Evolutionary conservation across 257 asterid species (phyloP), one percentile per base, ranked within the genome.

Genomic region (Paraleonurus japonicus): DNA sequence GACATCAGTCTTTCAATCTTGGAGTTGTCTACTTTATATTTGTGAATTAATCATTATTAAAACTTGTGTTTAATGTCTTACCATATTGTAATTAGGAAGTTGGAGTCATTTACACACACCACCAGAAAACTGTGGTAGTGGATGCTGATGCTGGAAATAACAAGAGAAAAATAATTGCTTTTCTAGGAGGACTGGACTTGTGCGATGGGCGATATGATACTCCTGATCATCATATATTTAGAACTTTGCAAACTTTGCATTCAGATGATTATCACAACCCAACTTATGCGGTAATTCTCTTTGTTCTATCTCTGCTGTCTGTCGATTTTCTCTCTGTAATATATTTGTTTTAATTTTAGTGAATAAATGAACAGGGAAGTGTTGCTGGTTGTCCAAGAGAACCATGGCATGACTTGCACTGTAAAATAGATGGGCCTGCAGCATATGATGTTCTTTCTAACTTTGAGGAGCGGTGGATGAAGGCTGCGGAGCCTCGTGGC

Each of bases 361-460:
- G 11, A 4, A 27, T 67, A 68, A 16, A 54, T 68, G 53, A 74
- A 66, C 86, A 95, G 99, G 99, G 97, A 24, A 88, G 22, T 81
- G 61, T 54, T 43, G 67, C 85, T 47, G 99, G 97, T 63, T 88
- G 96, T 76, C 96, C 99, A 33, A 89, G 99, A 90, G 96, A 95
- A 79, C 97, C 99, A 50, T 95, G 99, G 99, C 99, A 95, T 73
- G 99, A 95, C 76, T 81, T 95, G 87, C 98, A 95, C 80, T 75
- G 90, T 76, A 92, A 85, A 81, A 95, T 95, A 65, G 98, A 95
- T 22, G 98, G 99, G 35, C 99, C 98, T 2, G 99, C 99, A 73
- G 99, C 99, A 2, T 95, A 92, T 72, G 99, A 95, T 81, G 89
- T 95, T 50, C 83, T 95, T 58, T 72, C 86, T 55, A 95, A 95